Base-by-base conservation (phyloP, 1,284 basidiomycete genomes). In the Trametes versicolor region DNA sequence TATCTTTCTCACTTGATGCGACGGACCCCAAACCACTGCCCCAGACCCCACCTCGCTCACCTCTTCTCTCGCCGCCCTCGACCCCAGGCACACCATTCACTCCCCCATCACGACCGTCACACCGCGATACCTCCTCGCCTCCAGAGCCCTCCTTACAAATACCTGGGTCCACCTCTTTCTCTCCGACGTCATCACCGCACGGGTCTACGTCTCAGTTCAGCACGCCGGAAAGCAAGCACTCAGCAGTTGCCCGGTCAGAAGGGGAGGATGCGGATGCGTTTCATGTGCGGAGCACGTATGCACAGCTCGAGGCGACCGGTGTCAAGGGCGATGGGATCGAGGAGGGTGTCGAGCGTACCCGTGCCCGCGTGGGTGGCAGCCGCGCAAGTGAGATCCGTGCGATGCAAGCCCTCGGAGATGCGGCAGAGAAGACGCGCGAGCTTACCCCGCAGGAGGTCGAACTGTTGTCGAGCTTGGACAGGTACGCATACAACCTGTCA, bases 281-380 rank as follows among this genome's bases (percentile, higher is more conserved):
- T 74, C 90, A 95, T 77, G 92, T 97, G 12, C 87, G 95, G 41
- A 92, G 88, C 60, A 96, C 94, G 0, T 97, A 98, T 74, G 96
- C 95, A 0, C 86, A 93, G 65, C 84, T 98, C 17, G 94, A 97
- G 51, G 79, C 85, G 10, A 86, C 86, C 53, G 96, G 96, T 23
- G 96, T 98, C 34, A 92, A 89, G 73, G 96, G 96, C 3, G 96
- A 98, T 76, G 96, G 96, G 0, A 95, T 91, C 79, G 92, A 93
- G 70, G 95, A 97, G 70, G 96, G 96, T 41, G 84, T 96, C 17
- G 96, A 98, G 79, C 87, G 95, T 47, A 98, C 95, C n/a, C 86
- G 96, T 62, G 95, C 95, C n/a, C 87, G 92, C 56, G 81, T 91
- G 55, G 87, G 88, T 52, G 78, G 76, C 29, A 90, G 85, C 73